Base-by-base conservation (phyloP, 495 filamentous ascomycete species). In the Trichoderma gamsii region DNA sequence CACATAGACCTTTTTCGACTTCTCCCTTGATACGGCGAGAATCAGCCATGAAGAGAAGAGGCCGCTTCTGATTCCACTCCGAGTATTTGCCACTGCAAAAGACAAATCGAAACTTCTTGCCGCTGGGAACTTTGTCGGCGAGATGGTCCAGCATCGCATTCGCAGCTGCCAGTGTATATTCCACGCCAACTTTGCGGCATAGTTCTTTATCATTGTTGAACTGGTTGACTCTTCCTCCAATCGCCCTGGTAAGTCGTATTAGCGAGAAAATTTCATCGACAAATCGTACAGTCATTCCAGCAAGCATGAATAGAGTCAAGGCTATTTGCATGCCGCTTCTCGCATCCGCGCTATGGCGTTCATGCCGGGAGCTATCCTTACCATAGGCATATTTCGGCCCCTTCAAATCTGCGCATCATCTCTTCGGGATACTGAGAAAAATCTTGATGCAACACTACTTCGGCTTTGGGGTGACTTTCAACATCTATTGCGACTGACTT, bases 371-470 rank as follows among this genome's bases (percentile, higher is more conserved):
- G 13, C 15, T 27, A 21, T 18, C 7, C 70, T 69, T 68, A 82
- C 84, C 84, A 87, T 32, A 87, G 76, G 71, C 84, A 86, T 18
- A 77, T 82, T 43, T 83, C 77, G 1, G 81, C 84, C 44, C 80
- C 83, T n/a, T 71, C 66, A 3, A 87, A 70, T n/a, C 79, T 72
- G 21, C 75, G 63, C 16, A 81, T 61, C 13, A 83, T 69, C 4
- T 75, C 70, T 0, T 74, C 73, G 0, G 82, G 72, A 66, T 83
- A 84, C 1, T 64, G 67, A 0, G 74, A 73, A 68, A 85, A 87
- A 68, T 86, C 81, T 12, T 77, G 69, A 69, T 84, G 75, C 1
- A 80, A 44, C 15, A 83, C 71, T 4, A 79, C 76, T 27, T 77
- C 75, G 35, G 84, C 66, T 66, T 87, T 86, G 25, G 73, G 66